These are phyloP conservation scores for Pseudonitzschia pungens DNA, from an alignment of 108 stramenopile genomes.

Conservation along the genomic window DNA sequence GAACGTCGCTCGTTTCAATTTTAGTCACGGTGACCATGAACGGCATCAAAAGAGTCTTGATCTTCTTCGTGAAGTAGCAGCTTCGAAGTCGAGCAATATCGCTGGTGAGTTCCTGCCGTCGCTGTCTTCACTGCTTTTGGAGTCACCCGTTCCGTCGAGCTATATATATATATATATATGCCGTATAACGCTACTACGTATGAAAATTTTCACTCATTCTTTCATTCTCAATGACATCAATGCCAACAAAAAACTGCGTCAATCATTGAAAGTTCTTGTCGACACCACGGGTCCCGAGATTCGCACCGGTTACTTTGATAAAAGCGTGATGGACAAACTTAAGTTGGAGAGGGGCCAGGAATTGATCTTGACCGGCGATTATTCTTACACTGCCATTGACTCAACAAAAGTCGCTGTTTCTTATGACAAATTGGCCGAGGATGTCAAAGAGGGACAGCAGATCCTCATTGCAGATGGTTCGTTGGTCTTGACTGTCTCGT, in stretches of 20 bases:
- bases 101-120: constrained; percentile 8
- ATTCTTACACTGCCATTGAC: constrained; percentile 47
- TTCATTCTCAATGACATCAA: not conserved
- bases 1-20: constrained; percentile 88
- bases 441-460: constrained; percentile 69
- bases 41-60: constrained; percentile 64
- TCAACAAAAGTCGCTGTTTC: constrained; percentile 70
- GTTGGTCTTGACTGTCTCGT: constrained; percentile 76
- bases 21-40: constrained; percentile 88
- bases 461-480: constrained; percentile 87
- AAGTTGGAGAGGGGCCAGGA: constrained; percentile 53
- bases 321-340: constrained; percentile 60
- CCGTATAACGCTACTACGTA: too few species aligned
- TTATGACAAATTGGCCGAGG: constrained; percentile 63
- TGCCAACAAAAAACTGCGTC: constrained; percentile 24
- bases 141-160: not conserved
- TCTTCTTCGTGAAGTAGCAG: constrained; percentile 63
- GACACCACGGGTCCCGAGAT: constrained; percentile 95
- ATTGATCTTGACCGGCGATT: constrained; percentile 74
- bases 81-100: constrained; percentile 52
- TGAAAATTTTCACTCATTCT: not conserved
- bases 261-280: constrained; percentile 43
- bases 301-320: constrained; percentile 86
- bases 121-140: not conserved
- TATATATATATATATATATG: too few species aligned